Percentiles rank a stretch among this genome's conserved stretches.
Evolutionary conservation across 768 basidiomycete genomes (phyloP).

Genomic region (Boletus reticulatus): DNA sequence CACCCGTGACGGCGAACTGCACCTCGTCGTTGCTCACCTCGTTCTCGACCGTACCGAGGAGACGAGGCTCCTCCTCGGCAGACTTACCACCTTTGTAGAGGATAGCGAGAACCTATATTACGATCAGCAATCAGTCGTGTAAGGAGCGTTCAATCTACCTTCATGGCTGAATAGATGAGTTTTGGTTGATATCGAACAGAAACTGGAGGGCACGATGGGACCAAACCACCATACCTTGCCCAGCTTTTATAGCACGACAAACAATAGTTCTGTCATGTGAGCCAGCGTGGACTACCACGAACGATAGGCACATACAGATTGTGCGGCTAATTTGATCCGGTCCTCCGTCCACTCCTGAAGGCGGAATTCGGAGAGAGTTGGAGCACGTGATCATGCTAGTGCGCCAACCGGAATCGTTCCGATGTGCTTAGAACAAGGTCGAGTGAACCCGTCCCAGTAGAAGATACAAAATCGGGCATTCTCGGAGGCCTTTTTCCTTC

Average conservation of each 20-base stretch:
- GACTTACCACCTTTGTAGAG: constrained; percentile 68
- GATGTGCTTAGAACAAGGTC: not conserved
- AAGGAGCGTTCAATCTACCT: constrained; percentile 30
- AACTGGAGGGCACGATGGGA: constrained; percentile 6
- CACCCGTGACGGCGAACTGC: not conserved
- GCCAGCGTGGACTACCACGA: not conserved
- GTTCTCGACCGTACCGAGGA: constrained; percentile 81
- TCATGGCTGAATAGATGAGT: constrained; percentile 34
- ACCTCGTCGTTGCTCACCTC: constrained; percentile 40
- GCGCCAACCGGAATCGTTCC: constrained; percentile 4
- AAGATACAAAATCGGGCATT: not conserved
- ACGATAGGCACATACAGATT: not conserved
- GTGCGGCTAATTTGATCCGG: too few relatives aligned
- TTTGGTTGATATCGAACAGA: constrained; percentile 1
- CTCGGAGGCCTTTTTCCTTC: constrained; percentile 1
- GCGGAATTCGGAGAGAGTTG: not conserved
- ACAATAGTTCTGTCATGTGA: not conserved
- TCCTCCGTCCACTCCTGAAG: not conserved
- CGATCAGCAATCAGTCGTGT: not conserved
- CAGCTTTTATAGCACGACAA: constrained; percentile 19
- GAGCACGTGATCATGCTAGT: constrained; percentile 11
- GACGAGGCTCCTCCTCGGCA: constrained; percentile 67
- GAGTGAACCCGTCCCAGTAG: not conserved
- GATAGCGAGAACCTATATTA: constrained; percentile 62
- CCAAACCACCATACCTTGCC: not conserved